A percentile compares a stretch with the other conserved stretches of the same genome.
phyloP scores from a whole-genome alignment of 1,139 yeast species.

The Taphrina betulina region DNA sequence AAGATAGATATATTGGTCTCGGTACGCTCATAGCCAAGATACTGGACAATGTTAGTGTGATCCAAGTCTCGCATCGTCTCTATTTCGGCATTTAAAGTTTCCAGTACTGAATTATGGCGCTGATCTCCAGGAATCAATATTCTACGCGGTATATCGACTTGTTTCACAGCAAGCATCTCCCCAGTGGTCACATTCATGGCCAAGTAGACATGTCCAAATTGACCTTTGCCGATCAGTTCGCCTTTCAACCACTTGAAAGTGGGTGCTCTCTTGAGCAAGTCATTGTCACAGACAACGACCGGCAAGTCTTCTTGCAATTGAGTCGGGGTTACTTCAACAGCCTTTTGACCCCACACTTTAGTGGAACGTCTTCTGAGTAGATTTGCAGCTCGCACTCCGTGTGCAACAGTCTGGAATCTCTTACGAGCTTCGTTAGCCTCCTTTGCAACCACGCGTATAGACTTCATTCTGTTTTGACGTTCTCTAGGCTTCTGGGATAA shows the following conservation, averaged over 20 bases:
- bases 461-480: conserved; percentile 54
- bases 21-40: conserved; percentile 48
- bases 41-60: conserved; percentile 91
- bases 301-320: conserved; percentile 42
- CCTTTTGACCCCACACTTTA: conserved; percentile 96
- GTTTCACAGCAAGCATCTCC: conserved; percentile 98
- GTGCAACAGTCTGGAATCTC: conserved; percentile 44
- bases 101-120: conserved; percentile 50
- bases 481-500: neutral
- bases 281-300: neutral
- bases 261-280: conserved; percentile 10
- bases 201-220: conserved; percentile 92
- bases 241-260: conserved; percentile 94
- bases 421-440: conserved; percentile 74
- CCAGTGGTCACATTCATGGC: conserved; percentile 96
- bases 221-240: conserved; percentile 93
- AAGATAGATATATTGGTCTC: conserved; percentile 35
- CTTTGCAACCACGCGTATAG: conserved; percentile 86
- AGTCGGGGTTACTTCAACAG: conserved; percentile 81
- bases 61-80: conserved; percentile 92
- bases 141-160: conserved; percentile 68
- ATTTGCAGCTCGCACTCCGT: conserved; percentile 36
- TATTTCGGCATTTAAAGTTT: conserved; percentile 71
- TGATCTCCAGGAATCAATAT: too few relatives aligned
- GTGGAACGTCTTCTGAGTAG: conserved; percentile 58